Evolutionary conservation across 345 rosid species (phyloP).

Genomic region (Cardamine occulta): DNA sequence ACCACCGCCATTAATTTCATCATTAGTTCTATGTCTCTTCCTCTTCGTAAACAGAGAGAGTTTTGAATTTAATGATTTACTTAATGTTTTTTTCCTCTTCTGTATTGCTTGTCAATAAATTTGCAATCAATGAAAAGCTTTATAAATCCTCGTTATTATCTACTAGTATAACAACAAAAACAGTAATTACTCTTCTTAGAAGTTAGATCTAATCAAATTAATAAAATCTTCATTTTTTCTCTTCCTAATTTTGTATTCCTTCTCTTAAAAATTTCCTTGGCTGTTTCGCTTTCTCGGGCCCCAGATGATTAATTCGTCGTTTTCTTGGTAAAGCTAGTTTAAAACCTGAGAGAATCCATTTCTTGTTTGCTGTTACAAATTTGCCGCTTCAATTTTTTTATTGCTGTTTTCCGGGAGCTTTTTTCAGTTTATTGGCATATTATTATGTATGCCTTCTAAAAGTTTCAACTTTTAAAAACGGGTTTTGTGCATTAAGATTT

Average conservation of each 20-base stretch:
- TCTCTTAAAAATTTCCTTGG: not conserved
- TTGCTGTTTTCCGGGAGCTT: conserved; percentile 11
- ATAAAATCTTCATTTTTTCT: not conserved
- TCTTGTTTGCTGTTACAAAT: conserved; percentile 24
- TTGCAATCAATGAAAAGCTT: conserved; percentile 28
- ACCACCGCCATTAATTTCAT: conserved; percentile 12
- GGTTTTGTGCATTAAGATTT: not conserved
- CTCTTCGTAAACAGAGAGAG: conserved; percentile 22
- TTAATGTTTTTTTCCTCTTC: not conserved
- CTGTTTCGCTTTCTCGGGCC: conserved; percentile 32
- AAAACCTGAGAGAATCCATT: conserved; percentile 25
- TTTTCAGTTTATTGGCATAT: not conserved
- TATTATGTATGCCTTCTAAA: not conserved
- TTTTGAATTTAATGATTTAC: not conserved
- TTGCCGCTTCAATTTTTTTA: conserved; percentile 11
- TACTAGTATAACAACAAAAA: not conserved
- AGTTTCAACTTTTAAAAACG: not conserved
- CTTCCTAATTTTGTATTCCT: not conserved
- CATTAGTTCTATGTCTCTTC: conserved; percentile 9
- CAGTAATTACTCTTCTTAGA: conserved; percentile 31
- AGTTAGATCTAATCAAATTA: conserved; percentile 4
- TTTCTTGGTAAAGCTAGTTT: not conserved
- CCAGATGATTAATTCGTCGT: conserved; percentile 32
- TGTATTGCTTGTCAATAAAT: not conserved
- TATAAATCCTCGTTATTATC: not conserved